phyloP scores from a whole-genome alignment of 2,329 filamentous ascomycete species.

The Nigrospora sphaerica region DNA sequence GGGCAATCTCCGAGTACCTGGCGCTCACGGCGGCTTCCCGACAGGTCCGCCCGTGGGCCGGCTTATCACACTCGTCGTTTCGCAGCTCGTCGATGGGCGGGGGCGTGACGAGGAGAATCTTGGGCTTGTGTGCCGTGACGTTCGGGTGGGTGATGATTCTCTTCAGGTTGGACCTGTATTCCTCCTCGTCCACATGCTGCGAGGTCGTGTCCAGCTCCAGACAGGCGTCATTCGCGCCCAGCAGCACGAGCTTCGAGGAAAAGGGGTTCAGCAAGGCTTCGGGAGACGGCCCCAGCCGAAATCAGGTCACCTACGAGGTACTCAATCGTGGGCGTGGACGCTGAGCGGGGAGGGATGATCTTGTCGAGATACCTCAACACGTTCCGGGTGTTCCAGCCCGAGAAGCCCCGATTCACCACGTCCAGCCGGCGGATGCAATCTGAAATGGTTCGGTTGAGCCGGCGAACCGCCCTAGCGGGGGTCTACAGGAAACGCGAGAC shows the following conservation, averaged over 20 bases:
- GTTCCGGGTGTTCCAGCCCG: conserved; percentile 77
- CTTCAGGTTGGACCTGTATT: conserved; percentile 67
- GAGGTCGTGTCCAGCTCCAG: conserved; percentile 52
- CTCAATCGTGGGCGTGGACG: conserved; percentile 51
- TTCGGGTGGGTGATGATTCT: conserved; percentile 66
- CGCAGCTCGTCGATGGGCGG: conserved; percentile 77
- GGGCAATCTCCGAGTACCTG: conserved; percentile 51
- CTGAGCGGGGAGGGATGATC: conserved; percentile 61
- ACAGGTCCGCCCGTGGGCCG: conserved; percentile 33
- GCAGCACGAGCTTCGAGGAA: conserved; percentile 57
- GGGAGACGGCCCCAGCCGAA: no score
- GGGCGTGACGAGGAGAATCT: conserved; percentile 72
- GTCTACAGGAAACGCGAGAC: conserved; percentile 14
- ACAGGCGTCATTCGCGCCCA: conserved; percentile 87
- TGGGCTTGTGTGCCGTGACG: conserved; percentile 62
- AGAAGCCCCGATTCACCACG: conserved; percentile 81
- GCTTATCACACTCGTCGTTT: conserved; percentile 36
- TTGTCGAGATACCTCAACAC: conserved; percentile 61
- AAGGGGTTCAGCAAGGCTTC: no score
- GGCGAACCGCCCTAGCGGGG: not conserved
- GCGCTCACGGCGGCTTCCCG: conserved; percentile 42
- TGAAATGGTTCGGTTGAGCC: conserved; percentile 24
- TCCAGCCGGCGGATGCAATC: conserved; percentile 73
- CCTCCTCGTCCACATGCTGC: conserved; percentile 72
- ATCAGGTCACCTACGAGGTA: conserved; percentile 49